Evolutionary conservation across 2,329 filamentous ascomycete genomes (phyloP), one percentile per base, ranked within the genome.

Genomic region (Colletotrichum trifolii): DNA sequence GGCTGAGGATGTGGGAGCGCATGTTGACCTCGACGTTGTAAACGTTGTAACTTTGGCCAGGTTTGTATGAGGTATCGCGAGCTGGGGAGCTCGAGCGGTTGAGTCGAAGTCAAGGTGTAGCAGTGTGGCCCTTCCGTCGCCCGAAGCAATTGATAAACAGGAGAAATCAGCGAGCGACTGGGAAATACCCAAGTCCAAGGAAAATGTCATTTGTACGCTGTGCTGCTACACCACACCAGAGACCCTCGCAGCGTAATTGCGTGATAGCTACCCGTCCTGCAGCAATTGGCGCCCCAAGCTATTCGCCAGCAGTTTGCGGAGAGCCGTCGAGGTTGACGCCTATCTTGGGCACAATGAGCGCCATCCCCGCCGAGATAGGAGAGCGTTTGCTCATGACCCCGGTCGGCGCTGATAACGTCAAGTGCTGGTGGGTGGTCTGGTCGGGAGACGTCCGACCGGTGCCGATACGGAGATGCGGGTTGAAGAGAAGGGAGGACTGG

Each of bases 381-480:
- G 61, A 36, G 54, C 25, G 1, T 25, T 25, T 25, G 25, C 25
- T 25, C 4, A 5, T 25, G 45, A 17, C 13, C 38, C 13, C 5
- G n/a, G 15, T 15, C 40, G 11, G 40, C 15, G 25, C 46, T 36
- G 55, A 58, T 58, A 58, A 58, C 46, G 54, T 42, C 53, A 58
- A 25, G 25, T 58, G 3, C 15, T 33, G 45, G 8, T 8, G 45
- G 40, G 54, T 48, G n/a, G 39, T 50, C 40, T 43, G 15, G 34
- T 60, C 56, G 48, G 47, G 15, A 17, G 7, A 33, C 39, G 11
- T 45, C 33, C 36, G 40, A 35, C 52, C 58, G 62, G 62, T 65
- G 62, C 62, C 62, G 58, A 65, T 62, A 43, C 58, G 58, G 62
- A 53, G 58, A 61, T 61, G 45, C 36, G 57, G 50, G 36, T 10